Conservation (phyloP, 2,329 filamentous ascomycete species). For the Magnaporthiopsis rhizophila region DNA sequence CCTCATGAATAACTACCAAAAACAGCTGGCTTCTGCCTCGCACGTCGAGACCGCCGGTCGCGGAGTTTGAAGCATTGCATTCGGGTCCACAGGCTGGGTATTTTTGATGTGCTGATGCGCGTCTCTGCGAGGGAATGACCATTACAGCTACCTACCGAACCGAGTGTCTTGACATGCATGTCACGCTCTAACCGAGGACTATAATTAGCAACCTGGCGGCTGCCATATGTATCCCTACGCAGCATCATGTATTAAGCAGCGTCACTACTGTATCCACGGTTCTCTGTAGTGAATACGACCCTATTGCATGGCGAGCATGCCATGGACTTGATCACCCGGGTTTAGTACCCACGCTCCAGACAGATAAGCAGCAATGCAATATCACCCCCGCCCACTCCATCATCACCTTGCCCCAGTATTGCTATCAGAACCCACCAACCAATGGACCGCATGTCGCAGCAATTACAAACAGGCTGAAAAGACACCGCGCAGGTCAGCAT, state of each 20-base stretch:
- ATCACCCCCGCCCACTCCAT: neutral
- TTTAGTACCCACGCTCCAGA: neutral
- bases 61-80: neutral
- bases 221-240: too few species aligned
- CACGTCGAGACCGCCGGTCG: constrained; percentile 1
- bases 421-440: neutral
- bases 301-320: neutral
- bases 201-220: neutral
- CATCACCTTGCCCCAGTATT: neutral
- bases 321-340: neutral
- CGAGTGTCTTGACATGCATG: neutral
- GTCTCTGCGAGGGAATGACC: too few species aligned
- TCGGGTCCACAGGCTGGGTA: too few species aligned
- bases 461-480: too few species aligned
- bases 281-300: neutral
- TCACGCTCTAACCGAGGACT: neutral
- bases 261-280: too few species aligned
- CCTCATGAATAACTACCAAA: constrained; percentile 40
- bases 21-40: constrained; percentile 18
- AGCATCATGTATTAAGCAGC: too few species aligned
- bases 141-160: too few species aligned
- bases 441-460: too few species aligned
- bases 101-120: neutral
- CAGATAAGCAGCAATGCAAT: neutral
- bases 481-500: too few species aligned